These are phyloP conservation scores for Boletus edulis DNA, from an alignment of 768 basidiomycete species.

Conservation along the genomic window DNA sequence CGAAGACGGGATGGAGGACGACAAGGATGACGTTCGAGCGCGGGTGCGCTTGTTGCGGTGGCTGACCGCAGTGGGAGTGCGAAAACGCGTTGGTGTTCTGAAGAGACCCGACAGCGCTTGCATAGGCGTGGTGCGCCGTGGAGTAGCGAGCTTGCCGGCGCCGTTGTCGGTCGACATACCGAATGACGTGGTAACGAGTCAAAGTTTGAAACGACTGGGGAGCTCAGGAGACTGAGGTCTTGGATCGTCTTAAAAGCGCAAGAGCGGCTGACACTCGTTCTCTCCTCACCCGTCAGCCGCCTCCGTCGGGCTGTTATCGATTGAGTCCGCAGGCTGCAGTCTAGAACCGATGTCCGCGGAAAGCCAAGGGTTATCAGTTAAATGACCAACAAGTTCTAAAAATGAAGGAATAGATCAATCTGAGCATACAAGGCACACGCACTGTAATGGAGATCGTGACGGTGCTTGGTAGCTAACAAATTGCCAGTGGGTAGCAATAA, in stretches of 20 bases:
- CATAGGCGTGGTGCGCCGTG: conserved; percentile 11
- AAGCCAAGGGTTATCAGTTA: background rate
- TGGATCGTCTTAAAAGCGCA: background rate
- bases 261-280: conserved; percentile 7
- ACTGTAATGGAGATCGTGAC: no score
- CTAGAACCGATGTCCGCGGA: background rate
- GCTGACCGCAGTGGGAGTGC: conserved; percentile 16
- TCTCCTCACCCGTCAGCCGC: conserved; percentile 5
- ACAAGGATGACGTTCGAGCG: conserved; percentile 2
- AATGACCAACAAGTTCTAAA: no score
- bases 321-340: background rate
- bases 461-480: no score
- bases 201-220: background rate
- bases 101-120: conserved; percentile 19
- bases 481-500: no score
- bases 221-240: background rate
- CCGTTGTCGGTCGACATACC: conserved; percentile 8
- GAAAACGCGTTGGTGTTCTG: conserved; percentile 23
- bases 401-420: no score
- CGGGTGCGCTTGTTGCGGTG: conserved; percentile 22
- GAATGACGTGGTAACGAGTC: background rate
- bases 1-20: conserved; percentile 9
- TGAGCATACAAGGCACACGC: no score
- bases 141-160: conserved; percentile 3
- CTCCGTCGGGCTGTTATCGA: background rate